Base-by-base conservation (phyloP, 805 yeast species). In the Starmera pachycereana region DNA sequence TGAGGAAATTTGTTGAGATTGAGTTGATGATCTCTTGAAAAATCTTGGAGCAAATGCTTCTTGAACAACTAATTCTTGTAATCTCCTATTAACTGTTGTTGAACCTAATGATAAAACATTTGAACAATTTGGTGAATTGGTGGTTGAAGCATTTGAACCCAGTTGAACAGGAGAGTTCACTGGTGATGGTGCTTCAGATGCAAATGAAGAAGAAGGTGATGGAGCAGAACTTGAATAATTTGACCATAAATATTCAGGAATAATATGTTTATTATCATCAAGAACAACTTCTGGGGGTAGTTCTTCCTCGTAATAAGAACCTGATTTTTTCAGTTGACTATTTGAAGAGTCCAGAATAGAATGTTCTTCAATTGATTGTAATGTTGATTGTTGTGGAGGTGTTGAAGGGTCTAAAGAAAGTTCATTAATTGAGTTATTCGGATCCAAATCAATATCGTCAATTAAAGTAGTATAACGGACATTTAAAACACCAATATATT, bases 401-500 rank as follows among this genome's bases (percentile, higher is more conserved):
- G 40, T 39, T 31, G 44, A 33, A 4, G 39, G 37, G 29, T 53
- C 49, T 19, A 45, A 32, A 8, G 19, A 34, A 18, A 44, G 13
- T 14, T 47, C 47, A 19, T 42, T 40, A 16, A 29, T 40, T 4
- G 40, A 37, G 29, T 42, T 48, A 29, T 44, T 42, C 25, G 51
- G 48, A 18, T 39, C 44, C 4, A 29, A 16, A 19, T 44, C 50
- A 7, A 50, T 49, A 4, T 48, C 52, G 13, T 48, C 57, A 6
- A 60, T 52, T 9, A 58, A 37, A 12, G 64, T 60, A 1, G 57
- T 50, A 37, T 88, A 90, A 42, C 97, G 71, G 5, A 90, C 97
- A 57, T 90, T 90, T 41, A 90, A 65, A 2, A 90, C 97, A 7
- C 98, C 98, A 40, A 90, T 85, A 58, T 92, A 92, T 47, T 76